These are phyloP conservation scores for Nicotiana noctiflora DNA, from an alignment of 257 asterid genomes.

Conservation along the genomic window DNA sequence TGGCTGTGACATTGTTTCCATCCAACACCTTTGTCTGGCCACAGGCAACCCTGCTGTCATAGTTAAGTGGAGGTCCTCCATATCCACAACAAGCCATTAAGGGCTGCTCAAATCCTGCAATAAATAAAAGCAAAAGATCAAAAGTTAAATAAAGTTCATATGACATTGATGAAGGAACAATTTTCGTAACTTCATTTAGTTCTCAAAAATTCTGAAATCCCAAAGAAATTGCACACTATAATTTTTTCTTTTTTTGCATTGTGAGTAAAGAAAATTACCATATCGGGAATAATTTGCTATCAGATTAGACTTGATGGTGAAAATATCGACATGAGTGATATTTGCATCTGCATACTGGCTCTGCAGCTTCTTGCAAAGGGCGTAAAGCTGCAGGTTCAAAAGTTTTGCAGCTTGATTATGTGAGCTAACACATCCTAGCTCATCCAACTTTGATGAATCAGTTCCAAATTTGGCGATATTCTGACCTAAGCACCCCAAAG, in stretches of 20 bases:
- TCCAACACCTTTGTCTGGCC: slow-evolving; percentile 73
- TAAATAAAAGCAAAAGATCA: not conserved
- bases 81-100: slow-evolving; percentile 86
- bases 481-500: slow-evolving; percentile 88
- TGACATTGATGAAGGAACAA: not conserved
- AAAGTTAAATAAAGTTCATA: not conserved
- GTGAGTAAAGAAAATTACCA: slow-evolving; percentile 28
- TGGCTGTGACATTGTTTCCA: slow-evolving; percentile 67
- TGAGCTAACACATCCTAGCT: slow-evolving; percentile 72
- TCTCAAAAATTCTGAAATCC: not conserved
- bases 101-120: slow-evolving; percentile 83
- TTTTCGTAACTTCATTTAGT: not conserved
- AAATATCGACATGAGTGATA: slow-evolving; percentile 60
- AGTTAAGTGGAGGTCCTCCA: slow-evolving; percentile 95
- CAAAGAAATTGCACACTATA: not conserved
- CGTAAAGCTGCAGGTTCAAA: slow-evolving; percentile 70
- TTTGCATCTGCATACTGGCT: slow-evolving; percentile 66
- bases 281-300: slow-evolving; percentile 66
- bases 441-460: slow-evolving; percentile 82
- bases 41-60: slow-evolving; percentile 66
- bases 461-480: slow-evolving; percentile 74
- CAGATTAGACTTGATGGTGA: slow-evolving; percentile 75
- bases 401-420: slow-evolving; percentile 86
- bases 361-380: slow-evolving; percentile 67
- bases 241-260: not conserved